Evolutionary conservation across 2,329 filamentous ascomycete species (phyloP), one percentile per base, ranked within the genome.

Genomic region (Pseudovirgaria hyperparasitica): DNA sequence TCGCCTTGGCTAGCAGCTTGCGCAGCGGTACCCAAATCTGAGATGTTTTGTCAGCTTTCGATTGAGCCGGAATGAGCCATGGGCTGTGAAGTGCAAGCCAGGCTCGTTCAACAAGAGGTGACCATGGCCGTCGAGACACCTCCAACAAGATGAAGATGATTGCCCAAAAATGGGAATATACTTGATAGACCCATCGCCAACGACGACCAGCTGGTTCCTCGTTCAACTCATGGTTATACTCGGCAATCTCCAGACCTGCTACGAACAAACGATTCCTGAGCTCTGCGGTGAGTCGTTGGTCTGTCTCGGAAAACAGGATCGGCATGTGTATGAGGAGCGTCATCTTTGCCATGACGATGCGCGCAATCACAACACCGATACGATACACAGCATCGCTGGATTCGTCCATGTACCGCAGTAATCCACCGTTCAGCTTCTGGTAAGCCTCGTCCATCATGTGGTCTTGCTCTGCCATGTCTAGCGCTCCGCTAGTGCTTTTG

Each of bases 301-400:
- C 54, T 1, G 50, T 41, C 2, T 46, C 45, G 2, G 55, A 52
- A 35, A 32, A 33, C 11, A 38, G 31, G 14, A 40, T 16, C n/a
- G 36, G 36, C 8, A 33, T 22, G 22, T 24, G 37, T n/a, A 33
- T 22, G 4, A 41, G 22, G 5, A 41, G 55, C 0, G 56, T 66
- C 55, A 70, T 58, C 42, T 71, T 70, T 22, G 64, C 58, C 35
- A 66, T 56, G 20, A 70, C 60, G 18, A 71, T 49, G 1, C 65
- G 61, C 1, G 57, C 50, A 15, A 65, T 52, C 2, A 35, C 49
- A 2, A 58, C 33, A 1, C 41, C 40, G 0, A 58, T 52, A 59
- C 61, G 62, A 27, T 54, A 50, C 12, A 59, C 45, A 26, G 52
- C 48, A 0, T 31, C 40, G 6, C 13, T 16, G 2, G 42, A 27